Percentiles rank a stretch among this genome's conserved stretches.
Conservation (phyloP, 1,284 basidiomycete species). For the Exobasidium cylindrosporum region DNA sequence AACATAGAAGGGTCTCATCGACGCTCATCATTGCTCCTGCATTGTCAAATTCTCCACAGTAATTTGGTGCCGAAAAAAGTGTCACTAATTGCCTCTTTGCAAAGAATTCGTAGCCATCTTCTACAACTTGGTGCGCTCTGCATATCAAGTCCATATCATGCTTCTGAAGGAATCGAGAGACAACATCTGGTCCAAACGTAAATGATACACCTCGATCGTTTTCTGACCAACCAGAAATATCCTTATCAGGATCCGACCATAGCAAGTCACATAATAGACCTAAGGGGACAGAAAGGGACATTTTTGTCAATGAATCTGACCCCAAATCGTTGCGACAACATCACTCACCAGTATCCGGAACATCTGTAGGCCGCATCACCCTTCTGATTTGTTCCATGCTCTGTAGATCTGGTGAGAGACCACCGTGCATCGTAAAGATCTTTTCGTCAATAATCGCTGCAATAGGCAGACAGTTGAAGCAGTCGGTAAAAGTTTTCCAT, state of each 20-base stretch:
- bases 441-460: slow-evolving; percentile 96
- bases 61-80: slow-evolving; percentile 90
- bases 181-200: slow-evolving; percentile 97
- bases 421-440: slow-evolving; percentile 85
- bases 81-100: slow-evolving; percentile 96
- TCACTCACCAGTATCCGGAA: slow-evolving; percentile 93
- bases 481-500: slow-evolving; percentile 98
- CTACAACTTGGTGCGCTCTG: slow-evolving; percentile 97
- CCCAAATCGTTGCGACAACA: slow-evolving; percentile 20
- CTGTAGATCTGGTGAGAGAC: slow-evolving; percentile 91
- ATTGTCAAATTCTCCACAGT: slow-evolving; percentile 79
- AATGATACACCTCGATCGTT: slow-evolving; percentile 98
- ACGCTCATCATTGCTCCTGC: slow-evolving; percentile 99
- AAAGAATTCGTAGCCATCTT: slow-evolving; percentile 99
- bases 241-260: slow-evolving; percentile 99
- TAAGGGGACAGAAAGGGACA: slow-evolving; percentile 18
- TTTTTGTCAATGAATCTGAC: background rate
- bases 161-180: slow-evolving; percentile 95
- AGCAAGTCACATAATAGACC: slow-evolving; percentile 92
- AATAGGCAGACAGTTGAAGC: slow-evolving; percentile 92
- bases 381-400: slow-evolving; percentile 97
- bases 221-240: slow-evolving; percentile 98
- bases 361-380: slow-evolving; percentile 98
- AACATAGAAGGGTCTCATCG: slow-evolving; percentile 93
- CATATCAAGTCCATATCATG: slow-evolving; percentile 99